phyloP scores from a whole-genome alignment of 2,329 filamentous ascomycete species.

The Plenodomus biglobosus region DNA sequence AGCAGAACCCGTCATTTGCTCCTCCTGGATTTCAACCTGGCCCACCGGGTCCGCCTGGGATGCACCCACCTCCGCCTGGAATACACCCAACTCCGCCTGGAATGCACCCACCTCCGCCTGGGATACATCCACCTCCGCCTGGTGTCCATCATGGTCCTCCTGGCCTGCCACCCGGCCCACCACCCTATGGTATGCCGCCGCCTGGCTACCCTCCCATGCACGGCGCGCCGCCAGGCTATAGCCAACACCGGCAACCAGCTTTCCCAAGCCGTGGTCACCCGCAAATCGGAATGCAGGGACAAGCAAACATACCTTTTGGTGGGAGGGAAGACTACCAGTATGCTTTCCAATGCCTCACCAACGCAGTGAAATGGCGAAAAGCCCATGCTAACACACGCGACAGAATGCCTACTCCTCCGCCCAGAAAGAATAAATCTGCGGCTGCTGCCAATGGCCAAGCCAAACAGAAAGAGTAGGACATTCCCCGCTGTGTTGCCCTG shows the following conservation, averaged over 20 bases:
- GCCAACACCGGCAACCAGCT: constrained; percentile 10
- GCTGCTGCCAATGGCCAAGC: constrained; percentile 13
- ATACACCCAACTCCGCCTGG: constrained; percentile 6
- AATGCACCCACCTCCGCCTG: not conserved
- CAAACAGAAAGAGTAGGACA: constrained; percentile 23
- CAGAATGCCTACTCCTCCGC: constrained; percentile 20
- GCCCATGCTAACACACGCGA: constrained; percentile 15
- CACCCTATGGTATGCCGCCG: constrained; percentile 6
- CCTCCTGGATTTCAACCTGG: constrained; percentile 5
- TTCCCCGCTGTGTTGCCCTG: constrained; percentile 10
- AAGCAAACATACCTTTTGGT: constrained; percentile 11
- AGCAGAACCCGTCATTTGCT: constrained; percentile 11
- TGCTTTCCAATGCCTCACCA: constrained; percentile 18
- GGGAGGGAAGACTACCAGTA: constrained; percentile 24
- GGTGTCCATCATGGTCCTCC: not conserved
- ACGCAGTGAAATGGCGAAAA: constrained; percentile 11
- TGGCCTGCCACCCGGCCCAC: constrained; percentile 4
- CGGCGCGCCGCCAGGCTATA: constrained; percentile 3
- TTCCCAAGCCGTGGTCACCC: constrained; percentile 16
- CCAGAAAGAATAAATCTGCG: constrained; percentile 16
- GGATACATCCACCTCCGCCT: constrained; percentile 5
- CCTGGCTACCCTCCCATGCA: constrained; percentile 1
- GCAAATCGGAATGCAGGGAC: constrained; percentile 14
- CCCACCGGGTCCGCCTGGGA: constrained; percentile 3
- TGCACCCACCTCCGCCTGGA: constrained; percentile 1